A percentile compares a stretch with the other conserved stretches of the same genome.
phyloP scores from a whole-genome alignment of 352 stramenopile species.

The Globisporangium nodosum region DNA sequence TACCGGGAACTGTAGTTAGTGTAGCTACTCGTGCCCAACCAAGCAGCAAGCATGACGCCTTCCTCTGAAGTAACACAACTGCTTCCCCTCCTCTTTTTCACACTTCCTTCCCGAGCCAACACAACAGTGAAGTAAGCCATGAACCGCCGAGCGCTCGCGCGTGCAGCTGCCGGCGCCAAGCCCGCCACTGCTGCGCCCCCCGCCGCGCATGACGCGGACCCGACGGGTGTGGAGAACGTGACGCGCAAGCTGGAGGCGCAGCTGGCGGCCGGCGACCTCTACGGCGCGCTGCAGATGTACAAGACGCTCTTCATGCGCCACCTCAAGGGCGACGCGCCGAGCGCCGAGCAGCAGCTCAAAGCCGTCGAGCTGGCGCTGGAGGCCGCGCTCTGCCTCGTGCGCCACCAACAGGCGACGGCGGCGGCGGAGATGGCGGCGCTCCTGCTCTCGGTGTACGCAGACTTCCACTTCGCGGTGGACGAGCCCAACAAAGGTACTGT shows the following conservation, averaged over 20 bases:
- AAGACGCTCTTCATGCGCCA: conserved; percentile 87
- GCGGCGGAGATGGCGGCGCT: conserved; percentile 79
- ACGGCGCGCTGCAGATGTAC: conserved; percentile 88
- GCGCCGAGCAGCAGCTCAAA: conserved; percentile 47
- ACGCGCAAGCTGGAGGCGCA: conserved; percentile 69
- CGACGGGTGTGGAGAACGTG: conserved; percentile 69
- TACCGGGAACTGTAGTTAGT: conserved; percentile 64
- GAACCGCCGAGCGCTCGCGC: conserved; percentile 69
- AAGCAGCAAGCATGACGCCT: background rate
- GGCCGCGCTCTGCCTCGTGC: conserved; percentile 55
- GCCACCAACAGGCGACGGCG: conserved; percentile 71
- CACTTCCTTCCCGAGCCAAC: conserved; percentile 3
- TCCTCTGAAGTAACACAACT: background rate
- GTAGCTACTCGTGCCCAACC: background rate
- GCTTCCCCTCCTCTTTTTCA: background rate
- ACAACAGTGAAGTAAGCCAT: conserved; percentile 20
- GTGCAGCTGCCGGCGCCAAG: conserved; percentile 26
- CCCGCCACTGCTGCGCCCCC: background rate
- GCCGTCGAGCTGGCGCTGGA: conserved; percentile 60
- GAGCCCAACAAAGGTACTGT: conserved; percentile 51
- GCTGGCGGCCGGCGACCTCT: conserved; percentile 73
- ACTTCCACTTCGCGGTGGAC: conserved; percentile 68
- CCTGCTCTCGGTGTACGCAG: conserved; percentile 65
- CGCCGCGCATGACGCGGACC: conserved; percentile 20
- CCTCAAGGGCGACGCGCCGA: conserved; percentile 63